Conservation (phyloP, 306 rosid species). For the Castanopsis chinensis region DNA sequence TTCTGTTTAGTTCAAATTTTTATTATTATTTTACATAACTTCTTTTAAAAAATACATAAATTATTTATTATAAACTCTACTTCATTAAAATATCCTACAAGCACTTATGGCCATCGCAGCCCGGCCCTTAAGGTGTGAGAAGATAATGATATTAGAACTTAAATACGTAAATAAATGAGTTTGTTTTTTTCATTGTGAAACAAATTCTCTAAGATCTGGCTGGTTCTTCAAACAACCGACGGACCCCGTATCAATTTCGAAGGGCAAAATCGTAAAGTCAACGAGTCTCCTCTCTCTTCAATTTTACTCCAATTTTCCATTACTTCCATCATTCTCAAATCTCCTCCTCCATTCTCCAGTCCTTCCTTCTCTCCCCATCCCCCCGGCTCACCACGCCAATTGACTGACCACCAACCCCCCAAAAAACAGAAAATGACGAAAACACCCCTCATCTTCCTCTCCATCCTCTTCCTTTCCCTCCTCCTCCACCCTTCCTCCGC, state of each 20-base stretch:
- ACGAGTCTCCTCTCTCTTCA: neutral
- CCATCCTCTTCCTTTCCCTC: slow-evolving; percentile 26
- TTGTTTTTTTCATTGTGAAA: too few species aligned
- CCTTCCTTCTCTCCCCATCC: neutral
- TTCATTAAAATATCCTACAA: too few species aligned
- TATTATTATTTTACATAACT: too few species aligned
- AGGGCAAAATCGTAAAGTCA: slow-evolving; percentile 11
- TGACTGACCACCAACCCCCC: neutral
- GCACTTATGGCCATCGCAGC: too few species aligned
- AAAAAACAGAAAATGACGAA: slow-evolving; percentile 38
- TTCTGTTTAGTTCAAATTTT: too few species aligned
- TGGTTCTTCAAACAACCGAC: neutral
- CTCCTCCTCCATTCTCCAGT: neutral
- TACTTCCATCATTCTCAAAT: neutral
- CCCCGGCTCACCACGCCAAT: neutral
- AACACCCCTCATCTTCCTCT: slow-evolving; percentile 29
- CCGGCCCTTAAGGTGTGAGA: too few species aligned
- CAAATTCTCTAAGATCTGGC: too few species aligned
- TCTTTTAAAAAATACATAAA: too few species aligned
- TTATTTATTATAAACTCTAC: too few species aligned
- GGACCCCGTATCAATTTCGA: neutral
- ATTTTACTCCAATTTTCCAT: neutral
- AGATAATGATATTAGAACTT: too few species aligned
- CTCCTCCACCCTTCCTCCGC: slow-evolving; percentile 41
- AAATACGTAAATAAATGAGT: too few species aligned